A percentile compares a stretch with the other conserved stretches of the same genome.
phyloP scores from a whole-genome alignment of 305 asterid species.

The Solanum hybrid region DNA sequence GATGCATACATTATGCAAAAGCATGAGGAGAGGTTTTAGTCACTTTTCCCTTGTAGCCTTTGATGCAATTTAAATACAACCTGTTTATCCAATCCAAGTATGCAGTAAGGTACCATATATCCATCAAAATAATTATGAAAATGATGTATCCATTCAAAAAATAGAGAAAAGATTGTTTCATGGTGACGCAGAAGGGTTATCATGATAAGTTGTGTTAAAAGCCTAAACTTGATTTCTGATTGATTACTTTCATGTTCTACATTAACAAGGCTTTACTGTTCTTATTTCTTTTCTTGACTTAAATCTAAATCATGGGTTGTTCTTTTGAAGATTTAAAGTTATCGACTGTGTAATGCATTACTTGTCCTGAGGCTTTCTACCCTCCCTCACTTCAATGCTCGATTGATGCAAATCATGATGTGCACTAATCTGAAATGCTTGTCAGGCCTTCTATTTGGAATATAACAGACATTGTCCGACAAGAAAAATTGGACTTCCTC shows the following conservation, averaged over 20 bases:
- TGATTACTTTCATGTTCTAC: not conserved
- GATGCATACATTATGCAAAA: not conserved
- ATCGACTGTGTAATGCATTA: not conserved
- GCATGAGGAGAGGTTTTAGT: not conserved
- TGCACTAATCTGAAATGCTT: slow-evolving; percentile 7
- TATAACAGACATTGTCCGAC: slow-evolving; percentile 21
- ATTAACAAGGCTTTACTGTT: not conserved
- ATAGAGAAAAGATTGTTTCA: not conserved
- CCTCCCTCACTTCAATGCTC: not conserved
- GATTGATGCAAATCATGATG: not conserved
- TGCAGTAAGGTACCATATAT: not conserved
- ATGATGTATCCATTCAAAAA: not conserved
- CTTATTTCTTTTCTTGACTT: not conserved
- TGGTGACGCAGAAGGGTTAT: not conserved
- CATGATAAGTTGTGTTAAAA: not conserved
- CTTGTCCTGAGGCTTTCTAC: slow-evolving; percentile 1
- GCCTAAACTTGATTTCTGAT: not conserved
- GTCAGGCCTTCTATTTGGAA: slow-evolving; percentile 46
- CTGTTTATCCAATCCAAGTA: slow-evolving; percentile 1
- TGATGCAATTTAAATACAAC: not conserved
- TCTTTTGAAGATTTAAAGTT: not conserved
- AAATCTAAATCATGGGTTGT: not conserved
- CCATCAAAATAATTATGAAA: not conserved
- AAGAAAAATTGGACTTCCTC: slow-evolving; percentile 13
- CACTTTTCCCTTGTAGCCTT: not conserved